A percentile compares a stretch with the other conserved stretches of the same genome.
Evolutionary conservation across 441 rosid species (phyloP).

Genomic region (Eruca vesicaria): DNA sequence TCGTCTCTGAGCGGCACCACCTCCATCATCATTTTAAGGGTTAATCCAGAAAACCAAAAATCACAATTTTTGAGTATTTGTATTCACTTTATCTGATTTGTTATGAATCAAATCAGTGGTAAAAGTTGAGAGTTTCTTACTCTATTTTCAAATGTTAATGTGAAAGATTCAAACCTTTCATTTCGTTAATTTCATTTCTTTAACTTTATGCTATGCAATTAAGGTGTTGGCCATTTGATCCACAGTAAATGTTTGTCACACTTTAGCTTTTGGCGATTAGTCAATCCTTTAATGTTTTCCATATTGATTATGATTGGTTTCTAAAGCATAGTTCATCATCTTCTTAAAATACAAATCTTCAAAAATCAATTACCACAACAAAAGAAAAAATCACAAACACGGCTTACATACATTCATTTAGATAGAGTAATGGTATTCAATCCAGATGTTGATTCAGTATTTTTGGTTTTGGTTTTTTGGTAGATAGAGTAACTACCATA

Average conservation of each 20-base stretch:
- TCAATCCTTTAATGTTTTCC: not conserved
- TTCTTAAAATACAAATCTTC: too few relatives aligned
- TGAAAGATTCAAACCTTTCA: not conserved
- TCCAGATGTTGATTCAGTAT: too few relatives aligned
- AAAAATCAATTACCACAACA: too few relatives aligned
- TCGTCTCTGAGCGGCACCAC: not conserved
- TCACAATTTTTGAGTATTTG: not conserved
- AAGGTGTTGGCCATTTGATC: not conserved
- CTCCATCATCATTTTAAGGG: not conserved
- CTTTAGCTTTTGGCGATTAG: not conserved
- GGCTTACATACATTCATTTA: too few relatives aligned
- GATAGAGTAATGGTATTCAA: too few relatives aligned
- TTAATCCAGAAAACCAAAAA: conserved; percentile 18
- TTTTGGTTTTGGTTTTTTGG: too few relatives aligned
- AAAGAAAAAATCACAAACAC: too few relatives aligned
- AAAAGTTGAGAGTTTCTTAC: not conserved
- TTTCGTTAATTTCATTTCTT: too few relatives aligned
- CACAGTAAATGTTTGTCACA: not conserved
- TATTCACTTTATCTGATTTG: not conserved
- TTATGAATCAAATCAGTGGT: not conserved
- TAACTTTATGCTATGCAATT: not conserved
- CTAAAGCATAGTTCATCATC: not conserved
- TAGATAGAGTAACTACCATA: too few relatives aligned
- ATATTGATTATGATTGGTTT: not conserved
- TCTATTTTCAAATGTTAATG: not conserved